These are phyloP conservation scores for Pelagophyceae sp. DNA, from an alignment of 352 stramenopile species.

Conservation along the genomic window DNA sequence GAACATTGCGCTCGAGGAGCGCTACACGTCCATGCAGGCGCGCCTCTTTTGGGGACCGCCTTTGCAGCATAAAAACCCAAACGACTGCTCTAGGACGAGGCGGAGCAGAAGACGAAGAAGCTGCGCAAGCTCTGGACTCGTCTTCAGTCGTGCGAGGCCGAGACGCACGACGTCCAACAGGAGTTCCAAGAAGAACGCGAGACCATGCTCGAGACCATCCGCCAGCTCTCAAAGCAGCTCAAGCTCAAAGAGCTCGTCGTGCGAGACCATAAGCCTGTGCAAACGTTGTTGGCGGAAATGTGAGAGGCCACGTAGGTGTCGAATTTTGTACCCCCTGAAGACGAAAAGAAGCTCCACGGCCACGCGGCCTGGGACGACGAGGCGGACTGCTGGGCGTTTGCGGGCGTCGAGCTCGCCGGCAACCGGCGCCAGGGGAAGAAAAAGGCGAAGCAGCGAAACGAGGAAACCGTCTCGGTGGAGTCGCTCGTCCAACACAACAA, in stretches of 20 bases:
- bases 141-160: slow-evolving; percentile 71
- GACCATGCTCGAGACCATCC: slow-evolving; percentile 86
- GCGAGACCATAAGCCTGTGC: no score
- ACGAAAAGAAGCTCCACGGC: not conserved
- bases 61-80: no score
- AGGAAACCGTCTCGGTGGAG: not conserved
- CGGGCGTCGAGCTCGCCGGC: not conserved
- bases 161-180: slow-evolving; percentile 79
- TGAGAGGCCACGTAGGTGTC: no score
- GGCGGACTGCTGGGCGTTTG: slow-evolving; percentile 65
- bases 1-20: not conserved
- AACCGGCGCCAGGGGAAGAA: not conserved
- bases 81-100: slow-evolving; percentile 62
- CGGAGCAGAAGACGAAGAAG: slow-evolving; percentile 85
- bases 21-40: slow-evolving; percentile 66
- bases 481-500: not conserved
- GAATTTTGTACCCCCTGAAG: slow-evolving; percentile 63
- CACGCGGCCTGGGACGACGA: slow-evolving; percentile 64
- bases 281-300: no score
- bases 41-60: no score
- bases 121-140: slow-evolving; percentile 88
- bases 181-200: slow-evolving; percentile 86
- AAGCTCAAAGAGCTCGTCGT: slow-evolving; percentile 89
- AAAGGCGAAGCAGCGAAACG: not conserved
- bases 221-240: slow-evolving; percentile 78